Conservation (phyloP, 495 filamentous ascomycete genomes). For the Viridothelium virens region DNA sequence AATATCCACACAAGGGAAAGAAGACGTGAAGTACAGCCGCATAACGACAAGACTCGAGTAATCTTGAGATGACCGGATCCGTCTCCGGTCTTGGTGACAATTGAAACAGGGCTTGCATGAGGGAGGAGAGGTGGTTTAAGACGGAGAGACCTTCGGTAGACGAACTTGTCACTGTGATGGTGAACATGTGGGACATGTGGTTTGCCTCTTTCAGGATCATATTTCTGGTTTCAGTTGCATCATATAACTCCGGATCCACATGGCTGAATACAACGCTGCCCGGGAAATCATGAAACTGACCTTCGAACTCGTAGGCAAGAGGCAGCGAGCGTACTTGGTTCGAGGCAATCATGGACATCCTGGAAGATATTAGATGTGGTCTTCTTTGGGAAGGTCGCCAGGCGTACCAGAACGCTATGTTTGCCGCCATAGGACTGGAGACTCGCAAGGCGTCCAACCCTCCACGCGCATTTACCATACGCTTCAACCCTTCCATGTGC, state of each 20-base stretch:
- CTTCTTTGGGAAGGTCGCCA: background rate
- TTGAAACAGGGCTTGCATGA: constrained; percentile 2
- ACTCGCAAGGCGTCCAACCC: constrained; percentile 18
- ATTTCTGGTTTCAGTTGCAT: constrained; percentile 7
- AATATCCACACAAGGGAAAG: constrained; percentile 14
- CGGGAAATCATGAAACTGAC: constrained; percentile 12
- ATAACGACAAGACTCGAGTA: constrained; percentile 16
- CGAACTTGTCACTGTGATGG: constrained; percentile 14
- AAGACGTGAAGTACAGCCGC: constrained; percentile 10
- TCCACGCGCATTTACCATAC: constrained; percentile 18
- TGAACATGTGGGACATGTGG: constrained; percentile 18
- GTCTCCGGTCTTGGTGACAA: background rate
- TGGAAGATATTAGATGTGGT: background rate
- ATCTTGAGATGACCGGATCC: background rate
- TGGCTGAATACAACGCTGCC: constrained; percentile 10
- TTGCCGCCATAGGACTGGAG: constrained; percentile 19
- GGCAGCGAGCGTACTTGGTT: constrained; percentile 20
- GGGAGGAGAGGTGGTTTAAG: constrained; percentile 13
- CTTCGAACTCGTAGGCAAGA: constrained; percentile 16
- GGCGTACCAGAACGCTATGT: constrained; percentile 20
- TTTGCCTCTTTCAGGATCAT: constrained; percentile 23
- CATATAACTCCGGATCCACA: background rate
- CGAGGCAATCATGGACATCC: constrained; percentile 20
- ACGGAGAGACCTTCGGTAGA: constrained; percentile 10
- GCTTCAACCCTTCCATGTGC: constrained; percentile 20